Base-by-base conservation (phyloP, 164 flowering plant genomes). In the grape (Vitis vinifera) region DNA sequence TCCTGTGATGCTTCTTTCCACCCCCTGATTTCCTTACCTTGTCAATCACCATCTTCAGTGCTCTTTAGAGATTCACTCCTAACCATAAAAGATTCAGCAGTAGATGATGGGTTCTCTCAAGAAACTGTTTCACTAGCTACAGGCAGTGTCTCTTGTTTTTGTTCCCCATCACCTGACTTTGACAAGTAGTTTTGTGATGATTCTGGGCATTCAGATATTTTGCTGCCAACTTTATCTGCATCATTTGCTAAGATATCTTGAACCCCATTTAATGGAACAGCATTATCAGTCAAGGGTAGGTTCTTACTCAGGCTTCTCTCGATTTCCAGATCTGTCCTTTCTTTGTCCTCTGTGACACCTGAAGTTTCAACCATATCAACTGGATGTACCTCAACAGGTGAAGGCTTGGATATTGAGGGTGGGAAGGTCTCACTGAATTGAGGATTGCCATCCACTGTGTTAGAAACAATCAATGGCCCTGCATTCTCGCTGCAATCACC, bases 301-400 rank as follows among this genome's bases (percentile, higher is more conserved):
- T 50, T 27, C 23, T 30, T 37, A 17, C 10, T 19, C 51, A 0
- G 1, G 17, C 59, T 62, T 52, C 31, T 66, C 52, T 13, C 53
- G 64, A 10, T 61, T 44, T 66, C 30, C 29, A 37, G 6, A 11
- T 68, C 71, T 16, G 51, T 68, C 11, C 9, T 16, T 67, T 55
- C 66, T 68, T 68, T 65, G 50, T 62, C 73, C 27, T 61, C 30
- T 1, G 27, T 15, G 70, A 23, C 17, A 58, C 8, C 55, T 37
- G 65, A 17, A 61, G 59, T 37, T 47, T 61, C 75, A 63, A 67
- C 51, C 52, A 23, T 55, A 56, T 57, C 59, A 17, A 29, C 58
- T 3, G 8, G 17, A 30, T 66, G 63, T 57, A 64, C 17, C 23
- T 67, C 76, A 59, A 58, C 19, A 9, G 67, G 62, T 52, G 49